These are phyloP conservation scores for Ceratobasidium sp. DNA, from an alignment of 1,284 basidiomycete species.

Conservation along the genomic window DNA sequence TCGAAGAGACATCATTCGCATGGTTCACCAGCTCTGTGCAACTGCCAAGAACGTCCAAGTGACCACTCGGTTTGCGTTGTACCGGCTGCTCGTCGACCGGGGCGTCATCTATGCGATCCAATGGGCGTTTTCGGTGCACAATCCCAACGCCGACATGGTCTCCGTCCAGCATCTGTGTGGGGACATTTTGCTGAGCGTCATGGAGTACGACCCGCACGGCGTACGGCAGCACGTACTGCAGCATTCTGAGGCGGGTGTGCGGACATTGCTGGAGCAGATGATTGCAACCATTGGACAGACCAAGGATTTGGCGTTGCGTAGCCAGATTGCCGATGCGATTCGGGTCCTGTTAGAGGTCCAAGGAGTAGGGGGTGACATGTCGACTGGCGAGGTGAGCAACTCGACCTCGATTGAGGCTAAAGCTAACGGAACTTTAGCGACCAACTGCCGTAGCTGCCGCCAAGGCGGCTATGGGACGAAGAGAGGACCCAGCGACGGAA, in stretches of 20 bases:
- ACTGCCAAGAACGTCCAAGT: conserved; percentile 98
- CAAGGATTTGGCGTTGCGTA: conserved; percentile 86
- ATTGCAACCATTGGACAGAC: conserved; percentile 80
- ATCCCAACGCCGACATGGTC: conserved; percentile 49
- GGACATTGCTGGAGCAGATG: conserved; percentile 75
- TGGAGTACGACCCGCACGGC: conserved; percentile 91
- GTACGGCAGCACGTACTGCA: conserved; percentile 61
- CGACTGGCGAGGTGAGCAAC: conserved; percentile 51
- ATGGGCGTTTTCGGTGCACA: conserved; percentile 69
- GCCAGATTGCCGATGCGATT: conserved; percentile 89
- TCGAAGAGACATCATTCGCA: conserved; percentile 71
- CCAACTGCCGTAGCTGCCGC: conserved; percentile 43
- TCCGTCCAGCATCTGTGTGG: conserved; percentile 80
- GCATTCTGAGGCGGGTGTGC: conserved; percentile 20
- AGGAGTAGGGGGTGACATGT: conserved; percentile 52
- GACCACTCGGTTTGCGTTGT: conserved; percentile 84
- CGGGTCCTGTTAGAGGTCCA: conserved; percentile 81
- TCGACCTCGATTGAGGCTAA: not conserved
- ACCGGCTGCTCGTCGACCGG: conserved; percentile 86
- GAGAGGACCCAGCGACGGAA: conserved; percentile 86
- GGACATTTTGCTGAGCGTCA: conserved; percentile 83
- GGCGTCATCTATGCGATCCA: conserved; percentile 91
- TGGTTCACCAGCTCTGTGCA: conserved; percentile 90
- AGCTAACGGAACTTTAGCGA: conserved; percentile 11
- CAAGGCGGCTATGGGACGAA: conserved; percentile 62